These are phyloP conservation scores for Exserohilum rostratum DNA, from an alignment of 2,329 filamentous ascomycete species.

Conservation along the genomic window DNA sequence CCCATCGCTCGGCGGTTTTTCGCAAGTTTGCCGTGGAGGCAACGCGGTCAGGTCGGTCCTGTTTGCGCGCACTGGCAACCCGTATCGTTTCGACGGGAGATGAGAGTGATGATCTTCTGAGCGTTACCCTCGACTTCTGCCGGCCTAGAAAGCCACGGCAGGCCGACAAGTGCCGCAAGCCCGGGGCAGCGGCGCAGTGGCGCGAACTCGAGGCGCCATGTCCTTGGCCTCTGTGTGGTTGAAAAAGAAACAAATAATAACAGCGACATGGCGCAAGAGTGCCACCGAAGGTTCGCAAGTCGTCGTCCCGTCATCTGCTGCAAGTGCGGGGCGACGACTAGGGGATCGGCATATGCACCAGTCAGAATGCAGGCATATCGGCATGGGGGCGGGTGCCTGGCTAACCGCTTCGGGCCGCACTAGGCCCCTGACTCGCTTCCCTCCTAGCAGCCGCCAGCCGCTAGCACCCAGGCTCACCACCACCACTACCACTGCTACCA, in stretches of 20 bases:
- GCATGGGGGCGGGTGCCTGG: slow-evolving; percentile 28
- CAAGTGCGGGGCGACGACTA: slow-evolving; percentile 23
- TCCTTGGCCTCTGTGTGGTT: not conserved
- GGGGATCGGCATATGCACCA: slow-evolving; percentile 23
- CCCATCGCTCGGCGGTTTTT: slow-evolving; percentile 6
- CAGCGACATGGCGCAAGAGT: slow-evolving; percentile 2
- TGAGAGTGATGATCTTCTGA: slow-evolving; percentile 1
- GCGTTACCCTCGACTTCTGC: not conserved
- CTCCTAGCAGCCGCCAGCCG: no score
- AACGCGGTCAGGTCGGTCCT: slow-evolving; percentile 9
- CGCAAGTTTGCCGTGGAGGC: slow-evolving; percentile 4
- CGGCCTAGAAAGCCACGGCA: not conserved
- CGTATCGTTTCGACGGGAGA: not conserved
- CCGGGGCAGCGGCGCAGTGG: not conserved
- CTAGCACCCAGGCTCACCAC: slow-evolving; percentile 16
- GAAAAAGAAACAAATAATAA: slow-evolving; percentile 1
- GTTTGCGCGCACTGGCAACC: slow-evolving; percentile 1
- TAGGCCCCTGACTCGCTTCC: slow-evolving; percentile 16
- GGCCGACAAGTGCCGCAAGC: slow-evolving; percentile 8
- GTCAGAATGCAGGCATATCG: slow-evolving; percentile 25
- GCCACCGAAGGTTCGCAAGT: not conserved
- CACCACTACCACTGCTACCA: not conserved
- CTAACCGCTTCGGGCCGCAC: slow-evolving; percentile 32
- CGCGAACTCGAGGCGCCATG: not conserved
- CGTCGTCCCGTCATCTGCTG: slow-evolving; percentile 24